Percentiles rank a stretch among this genome's conserved stretches.
These are phyloP conservation scores for Rhynchospora tenuis DNA, from an alignment of 176 grass and related monocot genomes.

Conservation along the genomic window DNA sequence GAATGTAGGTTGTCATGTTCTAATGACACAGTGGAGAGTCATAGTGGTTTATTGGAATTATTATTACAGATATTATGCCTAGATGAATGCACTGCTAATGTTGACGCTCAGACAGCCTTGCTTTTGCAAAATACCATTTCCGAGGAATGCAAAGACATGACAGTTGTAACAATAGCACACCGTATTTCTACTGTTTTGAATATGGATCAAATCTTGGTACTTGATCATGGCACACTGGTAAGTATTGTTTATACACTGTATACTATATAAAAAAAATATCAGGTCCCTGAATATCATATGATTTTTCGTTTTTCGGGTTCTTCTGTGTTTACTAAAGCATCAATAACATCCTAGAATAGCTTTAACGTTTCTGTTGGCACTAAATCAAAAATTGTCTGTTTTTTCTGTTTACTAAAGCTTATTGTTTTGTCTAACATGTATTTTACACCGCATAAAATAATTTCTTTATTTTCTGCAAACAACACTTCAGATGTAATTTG, in stretches of 20 bases:
- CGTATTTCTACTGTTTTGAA: conserved; percentile 83
- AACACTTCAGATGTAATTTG: neutral
- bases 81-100: conserved; percentile 88
- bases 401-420: too few relatives aligned
- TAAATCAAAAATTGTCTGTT: too few relatives aligned
- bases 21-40: neutral
- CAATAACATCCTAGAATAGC: neutral
- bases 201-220: conserved; percentile 78
- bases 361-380: neutral
- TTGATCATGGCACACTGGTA: conserved; percentile 76
- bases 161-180: conserved; percentile 85
- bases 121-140: conserved; percentile 77
- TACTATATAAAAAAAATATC: neutral
- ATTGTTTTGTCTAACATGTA: neutral
- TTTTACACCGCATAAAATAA: neutral
- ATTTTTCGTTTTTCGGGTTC: neutral
- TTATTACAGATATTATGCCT: conserved; percentile 65
- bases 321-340: neutral
- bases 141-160: conserved; percentile 66
- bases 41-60: neutral
- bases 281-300: neutral
- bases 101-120: conserved; percentile 63
- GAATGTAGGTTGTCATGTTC: neutral
- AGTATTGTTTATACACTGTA: neutral
- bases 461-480: neutral